Evolutionary conservation across 2,329 filamentous ascomycete genomes (phyloP), one percentile per base, ranked within the genome.

Genomic region (Calonectria montana): DNA sequence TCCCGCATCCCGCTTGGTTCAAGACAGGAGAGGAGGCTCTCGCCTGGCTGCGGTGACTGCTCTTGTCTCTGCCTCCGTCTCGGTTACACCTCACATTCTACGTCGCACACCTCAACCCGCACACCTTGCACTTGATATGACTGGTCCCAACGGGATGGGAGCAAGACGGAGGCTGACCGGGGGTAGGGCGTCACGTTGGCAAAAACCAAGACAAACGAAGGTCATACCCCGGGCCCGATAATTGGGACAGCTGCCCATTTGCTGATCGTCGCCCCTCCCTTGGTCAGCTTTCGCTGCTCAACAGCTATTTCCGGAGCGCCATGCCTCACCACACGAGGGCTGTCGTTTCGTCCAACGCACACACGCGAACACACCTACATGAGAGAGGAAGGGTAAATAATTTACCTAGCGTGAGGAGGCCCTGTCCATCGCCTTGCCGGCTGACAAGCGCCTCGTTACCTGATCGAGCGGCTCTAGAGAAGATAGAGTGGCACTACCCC

Each of bases 91-190:
- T 67, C 65, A 61, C 27, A 61, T 61, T 41, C 53, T 67, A 50
- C 41, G 35, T 43, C 65, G 48, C 65, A 67, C 65, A 67, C 50
- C 65, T 48, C 41, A 37, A 48, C 35, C 23, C 53, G 9, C 63
- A 39, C 53, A 31, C 47, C 63, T 55, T 25, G 21, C 47, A 21
- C 16, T 21, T 27, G 25, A 62, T 50, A 50, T 65, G 63, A 61
- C 65, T 61, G 65, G 65, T 67, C 53, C 65, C 65, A 48, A 61
- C 45, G 39, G 57, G 57, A 62, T 16, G 57, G 57, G 25, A 62
- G 21, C 23, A 45, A 23, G 23, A 23, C 43, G n/a, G 43, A 47
- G 43, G 43, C 43, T 47, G 43, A 61, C 53, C n/a, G 21, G 53
- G 53, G 31, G 37, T 21, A 59, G 53, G 53, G 53, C 31, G 53